Conservation (phyloP, 495 filamentous ascomycete species). For the Penicillium cataractarum region DNA sequence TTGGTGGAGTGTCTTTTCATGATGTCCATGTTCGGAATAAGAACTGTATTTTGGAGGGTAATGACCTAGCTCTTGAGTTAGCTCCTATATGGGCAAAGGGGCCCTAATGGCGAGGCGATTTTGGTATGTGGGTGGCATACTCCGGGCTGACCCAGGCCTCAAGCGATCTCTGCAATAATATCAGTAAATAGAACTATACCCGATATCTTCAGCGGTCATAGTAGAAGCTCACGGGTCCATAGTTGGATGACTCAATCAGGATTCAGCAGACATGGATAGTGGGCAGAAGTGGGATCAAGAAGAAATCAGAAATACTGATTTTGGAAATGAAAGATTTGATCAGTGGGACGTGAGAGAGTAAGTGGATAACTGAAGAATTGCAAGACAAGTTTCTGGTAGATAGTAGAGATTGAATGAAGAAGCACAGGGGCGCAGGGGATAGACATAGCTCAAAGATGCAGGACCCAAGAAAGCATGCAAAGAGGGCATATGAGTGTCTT, state of each 20-base stretch:
- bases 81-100: neutral
- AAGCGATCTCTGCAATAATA: neutral
- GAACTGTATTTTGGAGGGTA: neutral
- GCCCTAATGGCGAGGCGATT: neutral
- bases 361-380: neutral
- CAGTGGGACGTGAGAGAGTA: neutral
- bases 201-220: neutral
- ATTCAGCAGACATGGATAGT: too few species aligned
- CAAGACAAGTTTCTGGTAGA: neutral
- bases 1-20: neutral
- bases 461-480: neutral
- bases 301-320: neutral
- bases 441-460: neutral
- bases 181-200: neutral
- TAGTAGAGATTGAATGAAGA: neutral
- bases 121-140: neutral
- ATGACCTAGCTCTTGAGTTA: neutral
- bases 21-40: neutral
- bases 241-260: neutral
- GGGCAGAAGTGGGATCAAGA: neutral
- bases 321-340: neutral
- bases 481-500: neutral
- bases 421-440: neutral
- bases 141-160: neutral
- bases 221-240: neutral